These are phyloP conservation scores for Hypoxylon subgilvum DNA, from an alignment of 495 filamentous ascomycete genomes.

Conservation along the genomic window DNA sequence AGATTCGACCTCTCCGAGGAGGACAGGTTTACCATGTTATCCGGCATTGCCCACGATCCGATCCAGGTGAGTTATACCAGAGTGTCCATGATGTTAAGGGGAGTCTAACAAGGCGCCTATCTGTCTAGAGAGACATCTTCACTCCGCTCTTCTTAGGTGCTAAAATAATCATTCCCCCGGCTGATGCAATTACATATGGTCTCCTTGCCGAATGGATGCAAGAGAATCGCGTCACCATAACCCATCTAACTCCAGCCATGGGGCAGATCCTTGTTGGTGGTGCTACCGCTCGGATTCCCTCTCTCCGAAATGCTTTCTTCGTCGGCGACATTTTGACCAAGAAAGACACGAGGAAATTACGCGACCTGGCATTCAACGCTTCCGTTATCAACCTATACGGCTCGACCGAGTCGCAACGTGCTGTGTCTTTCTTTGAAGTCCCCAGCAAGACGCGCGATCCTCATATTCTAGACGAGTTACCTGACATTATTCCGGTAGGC, in stretches of 20 bases:
- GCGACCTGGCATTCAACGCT: slow-evolving; percentile 78
- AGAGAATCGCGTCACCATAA: slow-evolving; percentile 77
- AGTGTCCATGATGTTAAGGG: no score
- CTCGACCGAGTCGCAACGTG: slow-evolving; percentile 86
- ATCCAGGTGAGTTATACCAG: no score
- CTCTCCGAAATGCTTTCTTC: slow-evolving; percentile 84
- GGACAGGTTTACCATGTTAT: slow-evolving; percentile 84
- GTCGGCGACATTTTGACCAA: slow-evolving; percentile 90
- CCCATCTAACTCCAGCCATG: slow-evolving; percentile 94
- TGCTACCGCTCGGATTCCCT: slow-evolving; percentile 75
- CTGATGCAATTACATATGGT: slow-evolving; percentile 88
- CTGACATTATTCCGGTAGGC: slow-evolving; percentile 84
- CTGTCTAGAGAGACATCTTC: slow-evolving; percentile 72
- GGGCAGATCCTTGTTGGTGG: slow-evolving; percentile 93
- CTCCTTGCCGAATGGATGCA: slow-evolving; percentile 91
- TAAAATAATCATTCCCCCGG: slow-evolving; percentile 77
- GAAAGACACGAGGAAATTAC: no score
- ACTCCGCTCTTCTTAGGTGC: slow-evolving; percentile 90
- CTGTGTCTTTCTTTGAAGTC: slow-evolving; percentile 87
- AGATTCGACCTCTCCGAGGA: slow-evolving; percentile 75
- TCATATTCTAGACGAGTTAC: slow-evolving; percentile 70
- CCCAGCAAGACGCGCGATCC: slow-evolving; percentile 71
- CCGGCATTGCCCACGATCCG: slow-evolving; percentile 84
- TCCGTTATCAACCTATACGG: slow-evolving; percentile 91
- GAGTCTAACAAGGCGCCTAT: no score